A percentile compares a stretch with the other conserved stretches of the same genome.
Conservation (phyloP, 1,284 basidiomycete species). For the Fomes fomentarius region DNA sequence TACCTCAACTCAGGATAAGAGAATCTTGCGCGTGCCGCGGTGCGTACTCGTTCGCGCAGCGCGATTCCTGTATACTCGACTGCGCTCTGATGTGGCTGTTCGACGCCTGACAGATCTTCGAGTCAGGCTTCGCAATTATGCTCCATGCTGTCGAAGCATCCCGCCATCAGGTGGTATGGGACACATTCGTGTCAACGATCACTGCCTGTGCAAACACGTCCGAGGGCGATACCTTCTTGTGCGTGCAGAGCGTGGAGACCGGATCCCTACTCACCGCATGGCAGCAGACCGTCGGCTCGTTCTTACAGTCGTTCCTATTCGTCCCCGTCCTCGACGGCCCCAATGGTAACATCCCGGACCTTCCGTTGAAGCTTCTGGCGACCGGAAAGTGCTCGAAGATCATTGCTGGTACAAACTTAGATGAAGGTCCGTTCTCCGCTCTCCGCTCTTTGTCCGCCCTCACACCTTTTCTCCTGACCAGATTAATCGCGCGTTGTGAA, state of each 20-base stretch:
- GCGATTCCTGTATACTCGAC: not conserved
- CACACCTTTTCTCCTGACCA: too few relatives aligned
- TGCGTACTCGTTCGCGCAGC: slow-evolving; percentile 27
- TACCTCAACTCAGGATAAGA: slow-evolving; percentile 46
- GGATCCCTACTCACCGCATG: slow-evolving; percentile 7
- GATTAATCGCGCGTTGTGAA: slow-evolving; percentile 21
- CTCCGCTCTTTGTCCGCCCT: slow-evolving; percentile 31
- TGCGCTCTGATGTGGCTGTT: too few relatives aligned
- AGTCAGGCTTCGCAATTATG: slow-evolving; percentile 16
- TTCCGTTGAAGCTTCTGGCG: slow-evolving; percentile 19
- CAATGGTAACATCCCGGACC: slow-evolving; percentile 18
- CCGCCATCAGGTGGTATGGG: slow-evolving; percentile 13
- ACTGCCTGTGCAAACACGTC: slow-evolving; percentile 8
- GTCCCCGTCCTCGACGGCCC: slow-evolving; percentile 17
- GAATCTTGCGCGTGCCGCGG: slow-evolving; percentile 45
- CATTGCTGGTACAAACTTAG: slow-evolving; percentile 18
- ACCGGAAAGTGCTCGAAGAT: slow-evolving; percentile 16
- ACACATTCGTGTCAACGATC: slow-evolving; percentile 10
- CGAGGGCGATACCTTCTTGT: slow-evolving; percentile 3
- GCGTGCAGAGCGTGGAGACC: not conserved
- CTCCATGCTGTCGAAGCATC: slow-evolving; percentile 11
- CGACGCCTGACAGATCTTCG: slow-evolving; percentile 13
- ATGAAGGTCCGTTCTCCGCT: slow-evolving; percentile 13
- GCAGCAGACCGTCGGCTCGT: not conserved
- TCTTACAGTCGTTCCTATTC: slow-evolving; percentile 14